Evolutionary conservation across 2,329 filamentous ascomycete species (phyloP).

Genomic region (Fusarium decemcellulare): DNA sequence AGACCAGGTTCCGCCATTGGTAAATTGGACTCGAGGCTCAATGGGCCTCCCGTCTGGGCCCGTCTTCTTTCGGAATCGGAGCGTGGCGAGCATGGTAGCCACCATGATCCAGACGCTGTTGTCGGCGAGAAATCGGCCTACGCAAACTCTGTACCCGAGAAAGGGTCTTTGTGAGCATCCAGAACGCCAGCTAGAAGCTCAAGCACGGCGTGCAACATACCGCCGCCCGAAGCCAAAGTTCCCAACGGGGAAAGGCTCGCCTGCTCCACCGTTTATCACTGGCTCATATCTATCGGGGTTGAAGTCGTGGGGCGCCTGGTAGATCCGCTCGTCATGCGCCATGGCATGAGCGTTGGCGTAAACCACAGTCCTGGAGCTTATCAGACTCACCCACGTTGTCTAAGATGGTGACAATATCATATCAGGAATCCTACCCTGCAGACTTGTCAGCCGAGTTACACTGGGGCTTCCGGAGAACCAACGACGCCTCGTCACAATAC

Average conservation of each 20-base stretch:
- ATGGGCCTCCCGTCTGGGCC: conserved; percentile 44
- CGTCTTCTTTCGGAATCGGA: conserved; percentile 47
- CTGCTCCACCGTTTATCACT: conserved; percentile 46
- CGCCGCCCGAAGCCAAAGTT: conserved; percentile 54
- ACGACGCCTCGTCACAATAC: neutral
- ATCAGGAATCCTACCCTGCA: conserved; percentile 36
- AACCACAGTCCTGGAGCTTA: conserved; percentile 51
- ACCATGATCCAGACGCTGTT: conserved; percentile 55
- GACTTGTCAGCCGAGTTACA: conserved; percentile 12
- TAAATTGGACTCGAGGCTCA: conserved; percentile 48
- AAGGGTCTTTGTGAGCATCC: conserved; percentile 4
- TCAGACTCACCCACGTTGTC: conserved; percentile 36
- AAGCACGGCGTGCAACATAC: conserved; percentile 30
- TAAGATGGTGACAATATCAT: neutral
- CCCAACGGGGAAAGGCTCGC: conserved; percentile 59
- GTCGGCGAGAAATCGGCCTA: conserved; percentile 52
- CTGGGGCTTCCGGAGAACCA: neutral
- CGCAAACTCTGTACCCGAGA: conserved; percentile 44
- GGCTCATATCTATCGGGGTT: conserved; percentile 61
- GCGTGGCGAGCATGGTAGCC: conserved; percentile 51
- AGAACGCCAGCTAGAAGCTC: neutral
- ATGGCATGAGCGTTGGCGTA: conserved; percentile 61
- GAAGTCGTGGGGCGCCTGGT: conserved; percentile 59
- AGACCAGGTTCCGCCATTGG: conserved; percentile 52
- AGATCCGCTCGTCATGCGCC: conserved; percentile 57